Evolutionary conservation across 768 basidiomycete genomes (phyloP), one percentile per base, ranked within the genome.

Genomic region (Lactifluus hygrophoroides): DNA sequence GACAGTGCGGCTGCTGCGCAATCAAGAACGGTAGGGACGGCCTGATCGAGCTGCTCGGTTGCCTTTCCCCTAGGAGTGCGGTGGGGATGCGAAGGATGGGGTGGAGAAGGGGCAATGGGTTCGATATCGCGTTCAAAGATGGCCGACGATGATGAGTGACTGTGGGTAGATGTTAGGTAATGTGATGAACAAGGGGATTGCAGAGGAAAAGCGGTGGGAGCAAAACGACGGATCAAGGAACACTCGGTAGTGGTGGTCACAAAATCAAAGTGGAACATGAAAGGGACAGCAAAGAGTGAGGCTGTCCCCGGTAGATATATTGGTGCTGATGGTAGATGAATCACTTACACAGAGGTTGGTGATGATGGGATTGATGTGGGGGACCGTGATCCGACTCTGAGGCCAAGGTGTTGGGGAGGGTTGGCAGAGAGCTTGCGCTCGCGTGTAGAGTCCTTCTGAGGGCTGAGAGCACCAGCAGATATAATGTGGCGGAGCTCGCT

Each of bases 121-220:
- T 93, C 91, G 62, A 94, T 91, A 69, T 94, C 91, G 35, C 91
- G 83, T 71, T 94, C 91, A 60, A 94, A 94, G 57, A 94, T 94
- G 37, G 91, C 90, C 0, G 90, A 92, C 0, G 88, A 89, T 0
- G 88, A 89, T 0, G 89, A 92, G 66, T 88, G 82, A 51, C 73
- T 75, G 64, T 55, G 53, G 54, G 35, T 48, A 57, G 51, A 42
- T 43, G 57, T 47, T 47, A 50, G 56, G 42, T 60, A 43, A 62
- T 58, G 44, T 30, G 25, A 38, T 27, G 17, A 21, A 10, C 5
- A 32, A 10, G 56, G 35, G 32, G 53, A 28, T 11, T 19, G 3
- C 43, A 19, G 2, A 49, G 38, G 44, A 17, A 49, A 45, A 48
- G 19, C 42, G 25, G 40, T 30, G 19, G 32, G 42, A 51, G 51